Evolutionary conservation across 2,329 filamentous ascomycete genomes (phyloP), one percentile per base, ranked within the genome.

Genomic region (Amauroascus verrucosus): DNA sequence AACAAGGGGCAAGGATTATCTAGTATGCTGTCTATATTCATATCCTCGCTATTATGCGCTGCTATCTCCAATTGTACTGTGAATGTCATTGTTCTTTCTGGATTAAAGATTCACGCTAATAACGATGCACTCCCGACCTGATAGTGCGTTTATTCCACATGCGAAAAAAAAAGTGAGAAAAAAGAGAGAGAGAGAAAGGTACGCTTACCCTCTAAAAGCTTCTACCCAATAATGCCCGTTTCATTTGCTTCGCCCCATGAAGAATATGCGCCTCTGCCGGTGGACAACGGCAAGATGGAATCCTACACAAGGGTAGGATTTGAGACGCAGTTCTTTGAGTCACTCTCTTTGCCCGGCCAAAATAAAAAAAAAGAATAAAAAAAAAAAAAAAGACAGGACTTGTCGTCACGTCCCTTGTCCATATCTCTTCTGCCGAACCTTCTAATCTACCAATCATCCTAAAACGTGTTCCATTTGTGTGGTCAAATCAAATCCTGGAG

Each of bases 391-490:
- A n/a, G n/a, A n/a, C n/a, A n/a, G n/a, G n/a, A n/a, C n/a, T n/a
- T n/a, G 9, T 26, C 5, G 18, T 24, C n/a, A 24, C 9, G 32
- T 37, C 14, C 46, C 46, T 16, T 48, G 46, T 38, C 22, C 30
- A 45, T 11, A 26, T 16, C 20, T 13, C 33, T 22, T 26, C 18
- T 3, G 2, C 33, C 33, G 44, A 48, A 28, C 20, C 18, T 5
- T 48, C 33, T 9, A 35, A 22, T 51, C 40, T 22, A 51, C 48
- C 48, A 51, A 51, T 51, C 48, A 51, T 51, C 48, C 48, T 16
- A 30, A 26, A 51, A 51, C 48, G 48, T 51, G 48, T 38, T 14
- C 26, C 14, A 37, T 43, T 44, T 33, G 37, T 51, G 26, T 33
- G 37, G 48, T 37, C 40, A 45, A 22, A 45, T 16, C 41, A 8